Conservation (phyloP, 352 stramenopile species). For the Phytophthora tentaculata region DNA sequence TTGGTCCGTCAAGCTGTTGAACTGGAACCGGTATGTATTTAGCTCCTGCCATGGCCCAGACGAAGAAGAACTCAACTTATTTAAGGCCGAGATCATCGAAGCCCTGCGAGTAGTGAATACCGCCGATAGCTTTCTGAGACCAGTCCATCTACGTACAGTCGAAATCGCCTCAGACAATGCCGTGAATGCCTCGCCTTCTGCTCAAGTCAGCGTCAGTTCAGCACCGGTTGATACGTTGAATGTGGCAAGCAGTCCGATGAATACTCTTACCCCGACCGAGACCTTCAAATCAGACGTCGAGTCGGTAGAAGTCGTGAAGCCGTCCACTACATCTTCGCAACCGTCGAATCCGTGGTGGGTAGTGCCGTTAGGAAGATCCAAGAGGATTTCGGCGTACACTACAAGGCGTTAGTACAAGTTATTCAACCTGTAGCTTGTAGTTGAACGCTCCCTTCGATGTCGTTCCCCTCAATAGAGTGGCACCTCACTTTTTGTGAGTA, state of each 20-base stretch:
- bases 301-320: constrained; percentile 22
- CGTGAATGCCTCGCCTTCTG: background rate
- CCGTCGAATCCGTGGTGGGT: constrained; percentile 32
- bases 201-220: background rate
- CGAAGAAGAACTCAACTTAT: constrained; percentile 18
- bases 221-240: constrained; percentile 5
- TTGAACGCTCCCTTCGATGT: constrained; percentile 39
- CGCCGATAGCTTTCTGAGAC: constrained; percentile 36
- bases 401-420: constrained; percentile 24
- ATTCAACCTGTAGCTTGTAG: constrained; percentile 22
- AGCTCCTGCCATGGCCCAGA: constrained; percentile 14
- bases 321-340: constrained; percentile 6
- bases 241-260: background rate
- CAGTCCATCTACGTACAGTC: constrained; percentile 20
- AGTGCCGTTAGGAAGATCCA: constrained; percentile 30
- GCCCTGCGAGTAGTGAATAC: constrained; percentile 41
- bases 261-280: constrained; percentile 8
- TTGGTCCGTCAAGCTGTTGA: constrained; percentile 64
- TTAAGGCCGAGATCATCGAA: constrained; percentile 40
- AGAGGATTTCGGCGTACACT: constrained; percentile 47
- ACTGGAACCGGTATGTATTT: constrained; percentile 81
- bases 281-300: background rate
- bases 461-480: constrained; percentile 30
- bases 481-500: constrained; percentile 38
- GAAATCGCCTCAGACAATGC: background rate